Percentiles rank a stretch among this genome's conserved stretches.
Conservation (phyloP, 1,284 basidiomycete genomes). For the Ganoderma lingzhi region DNA sequence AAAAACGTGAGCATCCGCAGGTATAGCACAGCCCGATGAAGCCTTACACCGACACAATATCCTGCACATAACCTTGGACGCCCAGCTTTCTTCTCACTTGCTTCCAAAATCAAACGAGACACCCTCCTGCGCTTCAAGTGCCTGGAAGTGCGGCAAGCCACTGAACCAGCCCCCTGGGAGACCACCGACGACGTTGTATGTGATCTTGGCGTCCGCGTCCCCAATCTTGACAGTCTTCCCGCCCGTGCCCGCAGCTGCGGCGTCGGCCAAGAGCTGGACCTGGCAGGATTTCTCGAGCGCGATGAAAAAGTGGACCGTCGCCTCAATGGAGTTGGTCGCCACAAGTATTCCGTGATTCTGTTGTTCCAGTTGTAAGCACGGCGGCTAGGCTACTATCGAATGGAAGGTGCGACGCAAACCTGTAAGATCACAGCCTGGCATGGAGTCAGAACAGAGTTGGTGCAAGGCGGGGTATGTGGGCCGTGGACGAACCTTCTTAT, state of each 20-base stretch:
- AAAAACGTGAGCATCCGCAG: neutral
- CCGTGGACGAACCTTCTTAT: constrained; percentile 47
- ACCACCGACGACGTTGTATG: constrained; percentile 43
- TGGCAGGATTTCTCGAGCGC: constrained; percentile 55
- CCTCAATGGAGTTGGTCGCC: constrained; percentile 51
- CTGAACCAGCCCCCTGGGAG: constrained; percentile 48
- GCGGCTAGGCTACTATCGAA: neutral
- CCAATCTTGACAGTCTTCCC: constrained; percentile 41
- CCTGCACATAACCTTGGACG: neutral
- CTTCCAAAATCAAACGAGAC: constrained; percentile 32
- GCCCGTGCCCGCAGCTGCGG: constrained; percentile 49
- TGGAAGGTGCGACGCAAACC: constrained; percentile 1
- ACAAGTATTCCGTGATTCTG: constrained; percentile 71
- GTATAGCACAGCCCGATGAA: neutral
- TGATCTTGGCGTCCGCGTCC: constrained; percentile 37
- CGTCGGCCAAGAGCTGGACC: constrained; percentile 58
- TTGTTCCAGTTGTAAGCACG: neutral
- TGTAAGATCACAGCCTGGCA: constrained; percentile 24
- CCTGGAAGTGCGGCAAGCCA: constrained; percentile 47
- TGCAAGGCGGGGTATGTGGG: constrained; percentile 34
- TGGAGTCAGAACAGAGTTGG: neutral
- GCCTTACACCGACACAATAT: neutral
- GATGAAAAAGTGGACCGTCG: constrained; percentile 49
- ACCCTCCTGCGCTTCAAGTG: constrained; percentile 48
- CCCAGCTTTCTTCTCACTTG: neutral